Evolutionary conservation across 768 basidiomycete species (phyloP), one percentile per base, ranked within the genome.

Genomic region (Phlebiopsis gigantea): DNA sequence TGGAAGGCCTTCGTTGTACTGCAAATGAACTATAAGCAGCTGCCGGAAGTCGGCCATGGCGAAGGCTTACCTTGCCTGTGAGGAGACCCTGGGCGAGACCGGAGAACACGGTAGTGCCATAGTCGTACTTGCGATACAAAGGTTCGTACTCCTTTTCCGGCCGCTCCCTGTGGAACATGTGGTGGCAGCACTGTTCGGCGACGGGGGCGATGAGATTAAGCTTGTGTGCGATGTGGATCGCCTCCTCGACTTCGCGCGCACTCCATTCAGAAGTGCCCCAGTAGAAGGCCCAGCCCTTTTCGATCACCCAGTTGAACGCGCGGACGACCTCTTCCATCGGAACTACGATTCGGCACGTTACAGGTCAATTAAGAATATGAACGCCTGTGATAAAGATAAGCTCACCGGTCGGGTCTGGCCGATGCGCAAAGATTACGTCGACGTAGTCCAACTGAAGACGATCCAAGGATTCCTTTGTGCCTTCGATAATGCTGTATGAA

Each of bases 231-330:
- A 93, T 70, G 58, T 87, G 78, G 60, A 78, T 72, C 8, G 83
- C 84, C 61, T 84, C 83, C 66, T 82, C 79, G 56, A 87, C 84
- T 56, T 87, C 78, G 17, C 34, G 28, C 9, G 53, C 58, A 49
- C 76, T 80, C 90, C 90, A 93, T 68, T 91, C 88, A 8, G 84
- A 85, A 0, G 87, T 88, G 21, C 73, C 88, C 87, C 86, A 87
- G 65, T 85, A 86, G 66, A 78, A 81, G 1, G 84, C 80, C 83
- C 83, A 84, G 62, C 86, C 87, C 61, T 82, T 72, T 45, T 87
- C 80, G 62, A 91, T 88, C n/a, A 90, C 76, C 61, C 75, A 83
- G 73, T 88, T 90, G 76, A 93, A 91, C 0, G 87, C 87, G 34
- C 90, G 79, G 34, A 93, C 90, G 46, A 83, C 75, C 67, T 94